Base-by-base conservation (phyloP, 2,329 filamentous ascomycete species). In the Monilinia laxa region DNA sequence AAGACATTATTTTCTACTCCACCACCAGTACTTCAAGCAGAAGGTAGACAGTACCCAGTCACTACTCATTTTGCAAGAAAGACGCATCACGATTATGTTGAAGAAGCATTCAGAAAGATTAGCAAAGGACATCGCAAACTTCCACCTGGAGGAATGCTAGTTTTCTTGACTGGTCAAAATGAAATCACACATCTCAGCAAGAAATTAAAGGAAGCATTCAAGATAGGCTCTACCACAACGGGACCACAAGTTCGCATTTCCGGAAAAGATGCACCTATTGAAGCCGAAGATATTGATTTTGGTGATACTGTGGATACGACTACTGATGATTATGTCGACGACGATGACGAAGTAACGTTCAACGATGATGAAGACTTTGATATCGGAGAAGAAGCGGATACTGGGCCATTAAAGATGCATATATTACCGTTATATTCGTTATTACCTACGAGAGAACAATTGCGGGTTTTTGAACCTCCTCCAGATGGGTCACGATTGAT, bases 391-490 rank as follows among this genome's bases (percentile, higher is more conserved):
- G 84, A 90, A 67, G 86, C 90, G 64, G 81, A 85, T 67, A 82
- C 87, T 5, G 86, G 86, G 1, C 87, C 89, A 0, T 80, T 90
- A 52, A 90, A 89, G 71, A 90, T 97, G 75, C 92, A 97, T 72
- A 86, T 98, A 11, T 80, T 99, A n/a, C 94, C 95, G 0, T 85
- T 99, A 0, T 99, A 97, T 79, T 98, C 95, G 3, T 86, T 97
- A 63, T 82, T 99, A 0, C 92, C 94, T 0, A 96, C 93, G 2
- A 90, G 88, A 71, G 93, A 98, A 74, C 95, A 99, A 78, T 84
- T 97, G 76, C 87, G 87, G 68, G 92, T 99, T 12, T 99, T 99
- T 73, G 90, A 97, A 70, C 83, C 89, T 0, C 86, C 91, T 0
- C 93, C 94, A 0, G 90, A 93, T 65, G 91, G 90, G 20, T 90